Evolutionary conservation across 1,284 basidiomycete genomes (phyloP), one percentile per base, ranked within the genome.

Genomic region (Irpex rosettiformis): DNA sequence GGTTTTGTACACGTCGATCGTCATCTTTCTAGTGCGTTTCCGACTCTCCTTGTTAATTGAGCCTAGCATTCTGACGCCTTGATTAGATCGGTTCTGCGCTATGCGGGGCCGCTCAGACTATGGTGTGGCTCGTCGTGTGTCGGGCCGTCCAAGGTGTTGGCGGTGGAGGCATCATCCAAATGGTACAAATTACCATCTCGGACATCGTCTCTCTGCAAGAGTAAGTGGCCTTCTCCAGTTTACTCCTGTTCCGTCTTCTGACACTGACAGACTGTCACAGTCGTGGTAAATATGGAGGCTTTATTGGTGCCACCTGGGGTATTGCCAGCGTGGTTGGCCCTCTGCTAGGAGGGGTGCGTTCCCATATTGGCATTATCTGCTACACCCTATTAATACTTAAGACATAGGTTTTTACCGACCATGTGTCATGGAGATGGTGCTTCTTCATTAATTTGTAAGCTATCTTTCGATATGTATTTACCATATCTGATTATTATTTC

Each of bases 121-220:
- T 93, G 82, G 80, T 76, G 2, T 87, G 77, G 91, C 75, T 94
- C 13, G 84, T 91, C 47, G 77, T 89, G 1, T 84, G 81, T 52
- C 82, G 93, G 64, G 92, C 89, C 1, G 75, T 95, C 0, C 93
- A 94, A 69, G 93, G 92, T 10, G 82, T 93, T 27, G 92, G 92
- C 27, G 91, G 91, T 3, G 90, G 91, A 8, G 90, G 88, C 1
- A 87, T 91, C 60, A 77, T 91, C 6, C 82, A 81, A 56, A 72
- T 86, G 33, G 76, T 79, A 3, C 74, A 91, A 55, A 93, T 95
- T 65, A 86, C 84, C 0, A 84, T 94, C 11, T 84, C 86, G 37
- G 93, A 94, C 67, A 91, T 94, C 28, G 87, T 92, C 1, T 81
- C 88, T 1, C 71, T 93, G 28, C 77, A 86, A 75, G 85, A 89